Evolutionary conservation across 768 basidiomycete species (phyloP), one percentile per base, ranked within the genome.

Genomic region (Amanita rimosa): DNA sequence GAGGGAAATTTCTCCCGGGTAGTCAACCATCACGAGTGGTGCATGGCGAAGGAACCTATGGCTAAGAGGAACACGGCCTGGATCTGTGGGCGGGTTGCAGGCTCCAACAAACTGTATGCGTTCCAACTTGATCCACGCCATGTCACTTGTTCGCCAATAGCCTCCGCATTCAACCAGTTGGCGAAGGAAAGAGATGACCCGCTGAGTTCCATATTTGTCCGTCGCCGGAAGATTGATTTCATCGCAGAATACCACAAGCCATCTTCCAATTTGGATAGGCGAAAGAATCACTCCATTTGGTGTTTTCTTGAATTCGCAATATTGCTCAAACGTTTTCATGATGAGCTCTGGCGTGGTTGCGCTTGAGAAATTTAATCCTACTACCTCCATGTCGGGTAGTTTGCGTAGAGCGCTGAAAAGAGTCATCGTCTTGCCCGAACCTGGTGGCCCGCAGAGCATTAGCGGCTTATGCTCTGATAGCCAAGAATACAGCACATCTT

Each of bases 81-180:
- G 94, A 68, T 99, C 96, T 14, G 96, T 98, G 3, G 96, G 96
- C 21, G 96, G 96, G 62, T 99, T 99, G 66, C 96, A 99, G 44
- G 96, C 96, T 43, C 96, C 96, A 39, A 99, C 96, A 61, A 99
- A 98, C 64, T 99, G 96, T 52, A 99, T 97, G n/a, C 96, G 81
- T 63, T 98, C 96, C 46, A 99, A 73, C 59, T 84, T 89, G 57
- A 99, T 93, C 94, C 95, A 99, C 11, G 93, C 79, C 79, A 93
- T 88, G 65, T 99, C 96, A 13, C 76, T 78, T 2, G 92, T 78
- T 26, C 96, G 78, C 87, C 94, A 99, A 64, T 89, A 99, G 2
- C 96, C 96, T 24, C 88, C 86, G 38, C 76, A 79, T 65, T 98
- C 96, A 36, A 99, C 91, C 26, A 99, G 78, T 63, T 98, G 96